Base-by-base conservation (phyloP, 176 grass and related monocot genomes). In the Pharus latifolius region DNA sequence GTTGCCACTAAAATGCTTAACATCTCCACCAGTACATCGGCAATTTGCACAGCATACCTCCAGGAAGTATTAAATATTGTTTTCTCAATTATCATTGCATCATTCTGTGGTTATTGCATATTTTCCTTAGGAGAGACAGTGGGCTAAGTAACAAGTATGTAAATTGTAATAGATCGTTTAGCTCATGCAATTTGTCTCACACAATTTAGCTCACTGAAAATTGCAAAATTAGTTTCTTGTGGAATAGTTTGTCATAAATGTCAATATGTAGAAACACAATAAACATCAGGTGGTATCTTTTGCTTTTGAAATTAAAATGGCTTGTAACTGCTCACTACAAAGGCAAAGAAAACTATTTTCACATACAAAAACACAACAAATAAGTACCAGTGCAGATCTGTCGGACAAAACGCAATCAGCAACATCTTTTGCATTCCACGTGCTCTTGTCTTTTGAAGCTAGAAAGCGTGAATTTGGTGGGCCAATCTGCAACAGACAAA, bases 381-480 rank as follows among this genome's bases (percentile, higher is more conserved):
- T 29, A 40, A 60, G 22, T 90, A 96, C 93, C 80, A 90, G 12
- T 38, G 89, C 83, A 78, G 94, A 87, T 80, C 87, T 98, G 47
- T 98, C 90, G 55, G 89, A 74, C 49, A 98, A 51, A 93, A 98
- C 69, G 63, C 89, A 92, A 88, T 98, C 84, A 65, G 90, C 94
- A n/a, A 98, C 94, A 88, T 98, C 58, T 77, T 87, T 90, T 56
- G 89, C 83, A 53, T 90, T 86, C 95, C 89, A 98, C 7, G 63
- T 78, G 17, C 12, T 85, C 68, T 93, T 93, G 41, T 93, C 84
- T 71, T 98, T 98, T 27, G 78, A 88, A 78, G 81, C 70, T 60
- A 88, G 76, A 62, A 90, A 91, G 20, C 77, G 70, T 42, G 83
- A 61, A 79, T 92, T 98, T 23, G 90, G 89, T 20, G 89, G 90